Evolutionary conservation across 2,329 filamentous ascomycete genomes (phyloP).

Genomic region (Arthrobotrys megalospora): DNA sequence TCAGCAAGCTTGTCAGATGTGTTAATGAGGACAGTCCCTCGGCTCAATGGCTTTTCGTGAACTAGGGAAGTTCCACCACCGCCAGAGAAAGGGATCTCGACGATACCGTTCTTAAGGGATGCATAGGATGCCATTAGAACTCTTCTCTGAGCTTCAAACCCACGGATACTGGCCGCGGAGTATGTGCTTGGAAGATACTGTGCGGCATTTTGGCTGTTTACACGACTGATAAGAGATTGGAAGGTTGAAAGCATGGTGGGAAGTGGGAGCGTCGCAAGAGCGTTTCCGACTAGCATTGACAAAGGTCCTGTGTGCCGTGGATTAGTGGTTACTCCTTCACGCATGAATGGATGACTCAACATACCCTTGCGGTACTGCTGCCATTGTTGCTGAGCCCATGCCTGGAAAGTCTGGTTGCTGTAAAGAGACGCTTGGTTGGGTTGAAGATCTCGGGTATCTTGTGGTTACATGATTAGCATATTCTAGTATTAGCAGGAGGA

Average conservation of each 20-base stretch:
- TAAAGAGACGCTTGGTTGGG: slow-evolving; percentile 54
- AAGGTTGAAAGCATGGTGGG: slow-evolving; percentile 65
- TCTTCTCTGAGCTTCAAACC: slow-evolving; percentile 67
- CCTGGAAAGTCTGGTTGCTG: slow-evolving; percentile 44
- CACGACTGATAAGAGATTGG: slow-evolving; percentile 42
- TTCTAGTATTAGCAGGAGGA: background rate
- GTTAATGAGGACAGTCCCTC: slow-evolving; percentile 68
- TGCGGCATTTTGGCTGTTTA: slow-evolving; percentile 65
- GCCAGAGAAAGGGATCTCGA: slow-evolving; percentile 64
- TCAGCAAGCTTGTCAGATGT: slow-evolving; percentile 66
- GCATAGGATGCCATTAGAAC: slow-evolving; percentile 65
- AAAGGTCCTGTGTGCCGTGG: slow-evolving; percentile 63
- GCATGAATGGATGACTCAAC: background rate
- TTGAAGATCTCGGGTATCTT: slow-evolving; percentile 48
- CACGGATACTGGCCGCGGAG: slow-evolving; percentile 67
- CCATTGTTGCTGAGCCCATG: slow-evolving; percentile 58
- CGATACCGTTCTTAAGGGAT: slow-evolving; percentile 63
- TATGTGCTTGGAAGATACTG: slow-evolving; percentile 66
- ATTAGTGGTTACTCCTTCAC: background rate
- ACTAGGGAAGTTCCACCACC: slow-evolving; percentile 63
- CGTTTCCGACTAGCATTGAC: slow-evolving; percentile 66
- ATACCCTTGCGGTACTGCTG: slow-evolving; percentile 53
- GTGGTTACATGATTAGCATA: background rate
- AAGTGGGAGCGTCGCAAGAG: slow-evolving; percentile 67
- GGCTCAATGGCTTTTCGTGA: slow-evolving; percentile 67